Percentiles rank a stretch among this genome's conserved stretches.
phyloP scores from a whole-genome alignment of 2,329 filamentous ascomycete species.

The Simplicillium sp. region DNA sequence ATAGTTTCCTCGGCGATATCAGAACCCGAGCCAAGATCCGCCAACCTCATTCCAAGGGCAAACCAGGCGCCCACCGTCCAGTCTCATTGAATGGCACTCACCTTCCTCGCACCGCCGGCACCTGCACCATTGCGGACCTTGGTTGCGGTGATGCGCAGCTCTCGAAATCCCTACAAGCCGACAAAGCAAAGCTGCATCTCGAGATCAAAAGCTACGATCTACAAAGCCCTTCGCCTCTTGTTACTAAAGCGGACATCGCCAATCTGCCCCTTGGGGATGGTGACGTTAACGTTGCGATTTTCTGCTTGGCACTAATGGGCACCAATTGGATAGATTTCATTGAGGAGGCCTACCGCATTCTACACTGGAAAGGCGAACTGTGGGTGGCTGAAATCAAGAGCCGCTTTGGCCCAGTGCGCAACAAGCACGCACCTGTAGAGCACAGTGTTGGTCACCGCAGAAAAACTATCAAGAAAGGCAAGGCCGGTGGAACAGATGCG shows the following conservation, averaged over 20 bases:
- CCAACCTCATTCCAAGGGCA: slow-evolving; percentile 16
- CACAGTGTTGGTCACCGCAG: slow-evolving; percentile 65
- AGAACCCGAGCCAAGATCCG: slow-evolving; percentile 52
- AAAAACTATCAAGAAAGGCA: slow-evolving; percentile 40
- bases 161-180: slow-evolving; percentile 55
- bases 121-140: slow-evolving; percentile 77
- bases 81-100: slow-evolving; percentile 27
- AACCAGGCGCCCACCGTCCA: slow-evolving; percentile 14
- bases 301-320: slow-evolving; percentile 96
- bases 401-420: slow-evolving; percentile 51
- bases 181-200: slow-evolving; percentile 58
- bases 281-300: slow-evolving; percentile 78
- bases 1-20: slow-evolving; percentile 70
- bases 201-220: slow-evolving; percentile 81
- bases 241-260: slow-evolving; percentile 85
- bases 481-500: slow-evolving; percentile 25
- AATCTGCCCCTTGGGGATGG: slow-evolving; percentile 67
- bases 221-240: slow-evolving; percentile 62
- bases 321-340: slow-evolving; percentile 97
- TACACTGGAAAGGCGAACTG: slow-evolving; percentile 89
- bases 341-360: slow-evolving; percentile 86
- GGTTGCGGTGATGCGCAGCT: slow-evolving; percentile 90
- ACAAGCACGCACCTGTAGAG: slow-evolving; percentile 36
- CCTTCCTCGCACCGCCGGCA: slow-evolving; percentile 62
- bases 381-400: slow-evolving; percentile 98